These are phyloP conservation scores for Magnusiomyces paraingens DNA, from an alignment of 1,139 yeast species.

Conservation along the genomic window DNA sequence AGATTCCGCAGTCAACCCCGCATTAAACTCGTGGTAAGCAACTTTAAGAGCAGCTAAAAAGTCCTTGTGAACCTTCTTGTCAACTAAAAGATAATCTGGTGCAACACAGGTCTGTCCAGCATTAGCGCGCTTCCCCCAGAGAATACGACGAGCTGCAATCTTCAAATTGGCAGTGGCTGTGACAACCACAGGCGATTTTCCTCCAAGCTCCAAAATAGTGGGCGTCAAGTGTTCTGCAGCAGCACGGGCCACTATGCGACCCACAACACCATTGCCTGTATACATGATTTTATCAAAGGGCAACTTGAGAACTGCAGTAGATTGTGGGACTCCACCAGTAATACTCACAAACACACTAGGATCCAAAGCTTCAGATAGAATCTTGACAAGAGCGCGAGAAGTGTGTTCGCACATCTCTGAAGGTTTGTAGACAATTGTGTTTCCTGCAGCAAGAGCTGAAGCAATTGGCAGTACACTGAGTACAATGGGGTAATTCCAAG, in stretches of 20 bases:
- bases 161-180: slow-evolving; percentile 44
- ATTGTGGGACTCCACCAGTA: slow-evolving; percentile 68
- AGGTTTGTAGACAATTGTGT: slow-evolving; percentile 73
- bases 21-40: slow-evolving; percentile 43
- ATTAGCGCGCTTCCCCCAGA: slow-evolving; percentile 74
- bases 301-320: slow-evolving; percentile 57
- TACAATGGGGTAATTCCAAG: slow-evolving; percentile 80
- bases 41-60: slow-evolving; percentile 43
- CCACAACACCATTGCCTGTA: slow-evolving; percentile 77
- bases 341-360: slow-evolving; percentile 53
- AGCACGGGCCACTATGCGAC: slow-evolving; percentile 66
- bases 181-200: slow-evolving; percentile 81
- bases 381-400: slow-evolving; percentile 47
- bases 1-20: slow-evolving; percentile 27
- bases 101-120: slow-evolving; percentile 93
- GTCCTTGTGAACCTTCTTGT: slow-evolving; percentile 48
- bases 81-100: slow-evolving; percentile 73
- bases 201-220: slow-evolving; percentile 76
- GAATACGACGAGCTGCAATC: slow-evolving; percentile 57
- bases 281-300: slow-evolving; percentile 79
- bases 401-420: slow-evolving; percentile 68
- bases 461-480: slow-evolving; percentile 61
- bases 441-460: slow-evolving; percentile 86
- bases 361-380: slow-evolving; percentile 52
- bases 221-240: slow-evolving; percentile 88